Base-by-base conservation (phyloP, 805 yeast species). In the Ogataea allantospora region DNA sequence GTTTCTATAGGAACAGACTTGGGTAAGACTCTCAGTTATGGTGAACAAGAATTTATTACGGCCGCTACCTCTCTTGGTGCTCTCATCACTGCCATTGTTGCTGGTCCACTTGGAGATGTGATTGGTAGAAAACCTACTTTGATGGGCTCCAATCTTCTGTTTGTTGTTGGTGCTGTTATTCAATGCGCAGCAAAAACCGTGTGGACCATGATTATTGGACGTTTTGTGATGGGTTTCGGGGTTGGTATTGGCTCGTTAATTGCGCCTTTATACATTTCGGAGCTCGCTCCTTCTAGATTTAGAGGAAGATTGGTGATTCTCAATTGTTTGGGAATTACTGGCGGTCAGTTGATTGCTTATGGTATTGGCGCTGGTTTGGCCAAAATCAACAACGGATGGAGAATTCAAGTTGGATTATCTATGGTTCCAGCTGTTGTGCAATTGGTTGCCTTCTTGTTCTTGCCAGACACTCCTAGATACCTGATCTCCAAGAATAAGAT, bases 31-130 rank as follows among this genome's bases (percentile, higher is more conserved):
- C 69, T 89, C 37, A 68, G 88, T 0, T 74, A 78, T 41, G 95
- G 95, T 31, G 80, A 88, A 50, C 85, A 87, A 63, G 95, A 89
- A 65, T 68, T 86, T 47, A 88, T 93, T 53, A 93, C 98, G 0
- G 82, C 96, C 8, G 95, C 97, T 10, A 91, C 98, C 0, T 87
- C 97, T 1, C 68, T 91, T 18, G 99, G 98, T 44, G 98, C 98
- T 2, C 66, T 91, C 28, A 66, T 91, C 16, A 84, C 93, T 6
- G 79, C 95, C 5, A 44, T 84, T 10, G 48, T 77, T 28, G 95
- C 96, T 3, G 99, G 98, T 33, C 61, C 81, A 0, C 58, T 77
- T 20, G 96, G 96, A 30, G 96, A 91, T 57, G 54, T 76, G 20
- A 64, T 83, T 46, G 99, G 99, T 24, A 77, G 98, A 52, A 88